Evolutionary conservation across 768 basidiomycete genomes (phyloP), one percentile per base, ranked within the genome.

Genomic region (Podaxis carcinomalis): DNA sequence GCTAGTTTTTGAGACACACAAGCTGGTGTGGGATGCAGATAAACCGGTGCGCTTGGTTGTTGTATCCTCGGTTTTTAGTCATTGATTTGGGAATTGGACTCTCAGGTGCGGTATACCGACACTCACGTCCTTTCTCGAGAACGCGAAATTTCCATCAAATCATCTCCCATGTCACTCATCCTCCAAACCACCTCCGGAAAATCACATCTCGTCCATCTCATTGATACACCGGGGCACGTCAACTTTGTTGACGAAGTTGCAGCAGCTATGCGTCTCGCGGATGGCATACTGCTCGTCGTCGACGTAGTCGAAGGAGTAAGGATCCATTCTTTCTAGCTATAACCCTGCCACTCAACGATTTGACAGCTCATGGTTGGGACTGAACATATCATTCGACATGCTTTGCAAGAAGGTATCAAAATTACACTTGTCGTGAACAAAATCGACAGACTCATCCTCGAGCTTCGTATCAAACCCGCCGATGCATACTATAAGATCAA

Each of bases 401-500:
- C 92, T 47, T 72, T 98, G 19, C 90, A 92, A 78, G 93, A 98
- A 75, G 83, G 85, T 58, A 78, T 95, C 68, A 90, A 92, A 80
- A 89, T 95, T 63, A 93, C 91, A 6, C 84, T 99, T 50, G 88
- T 99, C 36, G 84, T 99, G 64, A 99, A 99, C 80, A 99, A 99
- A 81, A 88, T 99, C 69, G 97, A 99, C 75, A 84, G 97, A 58
- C 84, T 99, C 54, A 98, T 98, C 64, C 85, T 99, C 58, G 97
- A 99, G 75, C 80, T 99, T 60, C 88, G 97, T 50, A 88, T 99
- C 69, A 95, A 95, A 69, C 97, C 97, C 57, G 78, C 88, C 44
- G 97, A 99, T 68, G 97, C 97, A 0, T 99, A 93, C 78, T 98
- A 95, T 78, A 99, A 99, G 81, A 93, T 99, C 66, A 96, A 93